These are phyloP conservation scores for Fraxinus greggii DNA, from an alignment of 305 asterid genomes.

Conservation along the genomic window DNA sequence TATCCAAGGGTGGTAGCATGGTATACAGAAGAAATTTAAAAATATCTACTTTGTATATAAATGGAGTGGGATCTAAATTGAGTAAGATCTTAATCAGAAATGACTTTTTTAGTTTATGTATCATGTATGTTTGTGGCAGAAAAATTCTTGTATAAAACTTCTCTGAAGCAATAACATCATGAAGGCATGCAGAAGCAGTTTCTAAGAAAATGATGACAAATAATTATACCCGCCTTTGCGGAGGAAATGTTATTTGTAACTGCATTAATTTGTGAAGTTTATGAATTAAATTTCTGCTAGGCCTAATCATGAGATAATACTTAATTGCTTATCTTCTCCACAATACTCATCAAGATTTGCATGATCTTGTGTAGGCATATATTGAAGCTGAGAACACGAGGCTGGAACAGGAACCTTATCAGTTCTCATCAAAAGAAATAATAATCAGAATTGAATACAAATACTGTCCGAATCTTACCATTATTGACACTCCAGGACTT, in stretches of 20 bases:
- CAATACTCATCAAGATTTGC: background rate
- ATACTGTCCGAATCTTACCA: slow-evolving; percentile 90
- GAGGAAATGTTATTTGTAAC: background rate
- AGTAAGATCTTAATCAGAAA: background rate
- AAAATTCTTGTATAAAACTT: background rate
- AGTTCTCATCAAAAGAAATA: slow-evolving; percentile 86
- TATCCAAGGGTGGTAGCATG: background rate
- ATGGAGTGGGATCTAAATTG: background rate
- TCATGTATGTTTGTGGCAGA: background rate
- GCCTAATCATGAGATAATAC: background rate
- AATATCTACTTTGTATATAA: background rate
- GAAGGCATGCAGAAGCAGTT: background rate
- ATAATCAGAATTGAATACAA: slow-evolving; percentile 82
- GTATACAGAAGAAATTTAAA: background rate
- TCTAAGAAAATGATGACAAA: background rate
- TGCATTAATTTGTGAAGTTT: background rate
- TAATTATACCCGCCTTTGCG: background rate
- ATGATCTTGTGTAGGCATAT: slow-evolving; percentile 52
- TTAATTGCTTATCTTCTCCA: background rate
- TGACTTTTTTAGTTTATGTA: background rate
- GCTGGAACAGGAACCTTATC: slow-evolving; percentile 80
- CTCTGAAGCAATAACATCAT: background rate
- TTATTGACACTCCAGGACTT: slow-evolving; percentile 96
- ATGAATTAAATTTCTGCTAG: background rate
- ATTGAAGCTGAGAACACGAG: slow-evolving; percentile 98